Evolutionary conservation across 192 early-diverging fungal species (phyloP).

Genomic region (Funneliformis mosseae): DNA sequence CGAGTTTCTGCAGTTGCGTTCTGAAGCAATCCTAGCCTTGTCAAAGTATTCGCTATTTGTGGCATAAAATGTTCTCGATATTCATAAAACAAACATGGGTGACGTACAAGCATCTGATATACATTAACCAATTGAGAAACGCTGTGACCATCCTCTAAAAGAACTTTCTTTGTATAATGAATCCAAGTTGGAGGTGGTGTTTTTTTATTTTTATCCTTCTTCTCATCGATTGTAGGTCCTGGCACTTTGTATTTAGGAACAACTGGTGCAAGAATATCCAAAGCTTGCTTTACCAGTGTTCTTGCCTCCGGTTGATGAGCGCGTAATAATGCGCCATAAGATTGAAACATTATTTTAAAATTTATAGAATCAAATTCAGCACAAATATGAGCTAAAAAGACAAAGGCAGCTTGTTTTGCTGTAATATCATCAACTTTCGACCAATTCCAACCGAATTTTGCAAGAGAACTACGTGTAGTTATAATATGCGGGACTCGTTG

Average conservation of each 20-base stretch:
- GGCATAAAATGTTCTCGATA: constrained; percentile 87
- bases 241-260: constrained; percentile 61
- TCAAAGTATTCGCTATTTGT: constrained; percentile 82
- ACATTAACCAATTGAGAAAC: constrained; percentile 87
- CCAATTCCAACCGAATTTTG: constrained; percentile 83
- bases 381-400: constrained; percentile 90
- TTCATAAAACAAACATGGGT: constrained; percentile 89
- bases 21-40: constrained; percentile 84
- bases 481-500: constrained; percentile 79
- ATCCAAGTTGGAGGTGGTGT: constrained; percentile 72
- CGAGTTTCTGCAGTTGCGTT: constrained; percentile 86
- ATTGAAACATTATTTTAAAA: constrained; percentile 47
- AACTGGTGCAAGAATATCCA: constrained; percentile 92
- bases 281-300: constrained; percentile 86
- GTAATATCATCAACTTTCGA: constrained; percentile 87
- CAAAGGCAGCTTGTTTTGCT: constrained; percentile 95
- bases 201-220: constrained; percentile 27
- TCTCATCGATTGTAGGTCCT: background rate
- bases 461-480: constrained; percentile 9
- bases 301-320: constrained; percentile 90
- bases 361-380: constrained; percentile 88
- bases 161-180: constrained; percentile 81
- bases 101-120: constrained; percentile 89
- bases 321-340: constrained; percentile 83
- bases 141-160: constrained; percentile 93